Evolutionary conservation across 352 stramenopile genomes (phyloP), one percentile per base, ranked within the genome.

Genomic region (Pythium rishiriense): DNA sequence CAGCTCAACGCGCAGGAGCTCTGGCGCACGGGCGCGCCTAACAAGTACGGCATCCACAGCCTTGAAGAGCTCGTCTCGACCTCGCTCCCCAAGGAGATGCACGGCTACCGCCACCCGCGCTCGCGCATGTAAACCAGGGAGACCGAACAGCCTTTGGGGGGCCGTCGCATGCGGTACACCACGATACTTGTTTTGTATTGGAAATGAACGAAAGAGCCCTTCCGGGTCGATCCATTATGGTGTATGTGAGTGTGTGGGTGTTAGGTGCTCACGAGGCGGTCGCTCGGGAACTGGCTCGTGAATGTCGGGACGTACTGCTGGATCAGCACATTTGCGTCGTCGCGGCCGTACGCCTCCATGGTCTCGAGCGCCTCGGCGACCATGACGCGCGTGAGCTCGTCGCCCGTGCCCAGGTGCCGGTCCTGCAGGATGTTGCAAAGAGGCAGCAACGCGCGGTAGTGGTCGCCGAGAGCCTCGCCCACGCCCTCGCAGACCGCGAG

Each of bases 21-120:
- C 42, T 91, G 88, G 77, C 83, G 86, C 68, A 97, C 91, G 3
- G 91, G 90, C 10, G 87, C 90, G 1, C 89, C 90, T 11, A 93
- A 97, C 81, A 92, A 91, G 68, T 97, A 97, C 66, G 90, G 90
- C 53, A 96, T 97, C 60, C 90, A 97, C 78, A 79, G 62, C 59
- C 80, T 97, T 47, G 87, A 96, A 37, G 91, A 97, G 41, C 74
- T 97, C 26, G 91, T 97, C 22, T 80, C 91, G 58, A 97, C 87
- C 39, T 97, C 88, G 35, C 69, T 97, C 63, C 90, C 90, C 24
- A 79, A 83, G 53, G 82, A 95, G 62, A 92, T 97, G 83, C 78
- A 83, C 50, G 79, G 87, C 57, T 97, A 97, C 72, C 87, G 81
- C 60, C 88, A 96, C 76, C 90, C 89, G 29, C 80, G 86, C 70